phyloP scores from a whole-genome alignment of 768 basidiomycete species.

The Leccinellum luteum region DNA sequence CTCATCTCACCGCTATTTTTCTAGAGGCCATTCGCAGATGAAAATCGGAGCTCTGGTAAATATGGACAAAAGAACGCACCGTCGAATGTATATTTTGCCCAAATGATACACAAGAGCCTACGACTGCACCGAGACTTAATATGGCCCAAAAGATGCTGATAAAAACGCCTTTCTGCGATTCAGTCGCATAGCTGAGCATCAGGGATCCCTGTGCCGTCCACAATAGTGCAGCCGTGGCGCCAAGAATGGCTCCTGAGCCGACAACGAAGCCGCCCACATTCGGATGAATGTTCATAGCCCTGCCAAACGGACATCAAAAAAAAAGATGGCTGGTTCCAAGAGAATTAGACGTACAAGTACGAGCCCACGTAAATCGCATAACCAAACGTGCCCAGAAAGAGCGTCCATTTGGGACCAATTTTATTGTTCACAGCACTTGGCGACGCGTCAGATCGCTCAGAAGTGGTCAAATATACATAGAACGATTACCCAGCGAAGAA shows the following conservation, averaged over 20 bases:
- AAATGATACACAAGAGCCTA: conserved; percentile 70
- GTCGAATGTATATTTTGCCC: conserved; percentile 66
- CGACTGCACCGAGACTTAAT: conserved; percentile 78
- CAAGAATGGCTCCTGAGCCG: conserved; percentile 66
- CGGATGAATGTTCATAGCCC: conserved; percentile 67
- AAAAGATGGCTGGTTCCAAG: not conserved
- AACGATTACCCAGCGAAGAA: conserved; percentile 63
- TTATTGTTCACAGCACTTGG: conserved; percentile 74
- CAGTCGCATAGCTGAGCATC: conserved; percentile 79
- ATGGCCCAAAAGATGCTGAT: conserved; percentile 80
- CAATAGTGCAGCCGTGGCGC: conserved; percentile 63
- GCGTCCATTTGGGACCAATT: conserved; percentile 67
- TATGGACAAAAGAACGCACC: conserved; percentile 34
- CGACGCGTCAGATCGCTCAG: not conserved
- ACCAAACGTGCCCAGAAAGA: conserved; percentile 67
- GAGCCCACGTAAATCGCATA: conserved; percentile 74
- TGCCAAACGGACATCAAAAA: conserved; percentile 24
- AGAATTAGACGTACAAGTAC: conserved; percentile 49
- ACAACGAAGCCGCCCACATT: conserved; percentile 61
- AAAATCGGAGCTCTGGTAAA: not conserved
- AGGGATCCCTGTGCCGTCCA: conserved; percentile 80
- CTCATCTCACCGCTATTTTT: conserved; percentile 26
- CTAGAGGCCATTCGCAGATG: conserved; percentile 6
- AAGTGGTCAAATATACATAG: not conserved
- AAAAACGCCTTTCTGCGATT: conserved; percentile 67